Base-by-base conservation (phyloP, 352 stramenopile species). In the Phytophthora sp. region DNA sequence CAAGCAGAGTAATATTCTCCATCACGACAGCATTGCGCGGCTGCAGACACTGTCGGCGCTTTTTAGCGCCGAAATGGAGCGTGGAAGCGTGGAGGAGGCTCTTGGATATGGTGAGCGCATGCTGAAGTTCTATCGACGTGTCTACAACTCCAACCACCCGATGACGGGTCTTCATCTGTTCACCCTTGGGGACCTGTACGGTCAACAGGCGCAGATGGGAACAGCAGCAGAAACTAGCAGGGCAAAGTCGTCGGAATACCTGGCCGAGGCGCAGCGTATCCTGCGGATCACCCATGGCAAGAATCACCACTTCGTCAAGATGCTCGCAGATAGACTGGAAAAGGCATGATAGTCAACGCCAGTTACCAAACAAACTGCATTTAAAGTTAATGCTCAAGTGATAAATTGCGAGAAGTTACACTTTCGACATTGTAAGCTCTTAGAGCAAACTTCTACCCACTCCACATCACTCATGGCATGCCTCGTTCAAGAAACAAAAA, bases 141-240 rank as follows among this genome's bases (percentile, higher is more conserved):
- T 89, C 35, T 93, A 93, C 50, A 66, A 69, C 23, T n/a, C 26
- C 21, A 86, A 79, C 51, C 84, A 93, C 55, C 76, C 84, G 11
- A 81, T 93, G 66, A 68, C 69, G 0, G 82, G 79, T 1, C 64
- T 93, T 24, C 84, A 93, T 57, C 36, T 85, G 29, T 90, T 89
- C 60, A 90, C 84, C 3, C 60, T 93, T 9, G 84, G 84, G 4
- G 84, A 93, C 60, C 64, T 89, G 18, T 72, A 72, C 13, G 42
- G 44, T 23, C 67, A 80, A 45, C 29, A 65, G 45, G 26, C 36
- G n/a, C 18, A 62, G 35, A 33, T 27, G 30, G 49, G 47, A 47
- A 53, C 50, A 24, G 50, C 23, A 53, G 8, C 38, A 18, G 49
- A 53, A 12, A 31, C 54, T 49, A 56, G 46, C 49, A 49, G 60